Evolutionary conservation across 2,329 filamentous ascomycete species (phyloP).

Genomic region (Trichophyton equinum): DNA sequence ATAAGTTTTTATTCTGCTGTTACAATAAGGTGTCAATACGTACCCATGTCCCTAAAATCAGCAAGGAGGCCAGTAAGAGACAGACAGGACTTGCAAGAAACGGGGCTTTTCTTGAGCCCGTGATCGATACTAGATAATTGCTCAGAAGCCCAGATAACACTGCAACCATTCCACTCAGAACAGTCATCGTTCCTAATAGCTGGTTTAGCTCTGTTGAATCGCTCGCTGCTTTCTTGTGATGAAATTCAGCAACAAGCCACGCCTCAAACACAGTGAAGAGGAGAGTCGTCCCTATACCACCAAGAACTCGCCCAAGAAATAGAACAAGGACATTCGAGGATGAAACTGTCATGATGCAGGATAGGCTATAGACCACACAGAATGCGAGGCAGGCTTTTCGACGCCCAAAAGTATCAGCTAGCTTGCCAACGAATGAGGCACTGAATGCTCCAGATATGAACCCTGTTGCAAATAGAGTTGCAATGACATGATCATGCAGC

Average conservation of each 20-base stretch:
- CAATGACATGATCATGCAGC: slow-evolving; percentile 8
- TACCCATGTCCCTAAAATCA: slow-evolving; percentile 12
- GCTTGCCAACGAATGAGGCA: slow-evolving; percentile 11
- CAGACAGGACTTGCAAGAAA: slow-evolving; percentile 36
- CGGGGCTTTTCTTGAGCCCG: slow-evolving; percentile 41
- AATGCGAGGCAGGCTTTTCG: slow-evolving; percentile 9
- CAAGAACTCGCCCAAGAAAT: slow-evolving; percentile 42
- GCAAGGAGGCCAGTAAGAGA: slow-evolving; percentile 9
- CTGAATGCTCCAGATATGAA: slow-evolving; percentile 11
- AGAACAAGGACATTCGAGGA: slow-evolving; percentile 34
- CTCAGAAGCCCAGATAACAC: slow-evolving; percentile 43
- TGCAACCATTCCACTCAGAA: slow-evolving; percentile 44
- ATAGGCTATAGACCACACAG: slow-evolving; percentile 10
- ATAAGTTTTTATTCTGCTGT: background rate
- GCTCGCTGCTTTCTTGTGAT: slow-evolving; percentile 35
- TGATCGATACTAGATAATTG: slow-evolving; percentile 38
- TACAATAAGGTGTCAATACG: background rate
- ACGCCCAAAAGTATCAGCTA: slow-evolving; percentile 10
- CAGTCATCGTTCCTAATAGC: slow-evolving; percentile 43
- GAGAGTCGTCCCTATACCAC: slow-evolving; percentile 44
- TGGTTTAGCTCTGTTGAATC: slow-evolving; percentile 35
- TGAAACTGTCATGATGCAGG: slow-evolving; percentile 19
- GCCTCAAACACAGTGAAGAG: slow-evolving; percentile 49
- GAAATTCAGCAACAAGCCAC: slow-evolving; percentile 50
- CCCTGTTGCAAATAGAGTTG: slow-evolving; percentile 10